These are phyloP conservation scores for Termitomyces bulborhizus DNA, from an alignment of 768 basidiomycete species.

Conservation along the genomic window DNA sequence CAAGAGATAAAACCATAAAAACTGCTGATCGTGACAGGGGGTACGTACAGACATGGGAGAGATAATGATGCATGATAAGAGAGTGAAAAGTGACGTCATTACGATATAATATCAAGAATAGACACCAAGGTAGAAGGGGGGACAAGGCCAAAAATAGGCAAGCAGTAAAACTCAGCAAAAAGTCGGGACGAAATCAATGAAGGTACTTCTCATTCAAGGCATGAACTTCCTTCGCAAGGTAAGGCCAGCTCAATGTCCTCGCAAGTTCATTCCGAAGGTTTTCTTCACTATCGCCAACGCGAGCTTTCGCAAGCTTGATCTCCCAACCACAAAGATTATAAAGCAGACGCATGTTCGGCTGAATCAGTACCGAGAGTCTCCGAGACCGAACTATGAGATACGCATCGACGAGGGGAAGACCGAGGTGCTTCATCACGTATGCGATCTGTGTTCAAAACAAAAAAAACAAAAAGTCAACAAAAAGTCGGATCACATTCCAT, in stretches of 20 bases:
- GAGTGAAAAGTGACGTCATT: too few relatives aligned
- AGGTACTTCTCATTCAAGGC: conserved; percentile 81
- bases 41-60: too few relatives aligned
- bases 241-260: conserved; percentile 77
- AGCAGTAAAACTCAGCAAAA: too few relatives aligned
- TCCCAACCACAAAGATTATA: conserved; percentile 97
- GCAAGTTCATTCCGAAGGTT: conserved; percentile 54
- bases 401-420: conserved; percentile 83
- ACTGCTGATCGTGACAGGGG: too few relatives aligned
- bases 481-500: background rate
- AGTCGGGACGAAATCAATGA: conserved; percentile 13
- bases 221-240: conserved; percentile 80
- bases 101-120: background rate
- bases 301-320: conserved; percentile 78
- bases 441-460: conserved; percentile 70
- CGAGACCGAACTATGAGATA: conserved; percentile 91
- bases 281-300: conserved; percentile 46
- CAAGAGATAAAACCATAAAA: too few relatives aligned
- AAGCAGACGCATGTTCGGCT: conserved; percentile 93
- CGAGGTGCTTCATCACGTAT: conserved; percentile 92
- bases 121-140: background rate
- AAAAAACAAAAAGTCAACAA: too few relatives aligned
- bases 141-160: too few relatives aligned
- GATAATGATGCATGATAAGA: too few relatives aligned
- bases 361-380: conserved; percentile 83